A percentile compares a stretch with the other conserved stretches of the same genome.
Conservation (phyloP, 768 basidiomycete species). For the Russula griseocarnosa region DNA sequence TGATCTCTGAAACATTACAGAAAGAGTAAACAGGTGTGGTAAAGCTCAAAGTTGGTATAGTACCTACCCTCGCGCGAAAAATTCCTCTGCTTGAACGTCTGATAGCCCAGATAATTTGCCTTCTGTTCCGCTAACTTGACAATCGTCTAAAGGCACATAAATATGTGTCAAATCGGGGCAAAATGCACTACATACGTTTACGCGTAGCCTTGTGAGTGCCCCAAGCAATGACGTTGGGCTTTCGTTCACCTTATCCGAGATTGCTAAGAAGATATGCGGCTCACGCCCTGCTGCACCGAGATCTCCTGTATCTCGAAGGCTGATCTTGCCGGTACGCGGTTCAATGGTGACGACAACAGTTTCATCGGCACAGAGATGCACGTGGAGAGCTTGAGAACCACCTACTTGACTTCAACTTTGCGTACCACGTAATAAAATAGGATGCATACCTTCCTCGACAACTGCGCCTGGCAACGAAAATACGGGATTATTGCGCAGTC, state of each 20-base stretch:
- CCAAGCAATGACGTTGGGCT: constrained; percentile 57
- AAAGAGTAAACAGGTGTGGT: not conserved
- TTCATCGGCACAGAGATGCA: constrained; percentile 73
- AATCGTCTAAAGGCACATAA: constrained; percentile 57
- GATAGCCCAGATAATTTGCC: constrained; percentile 79
- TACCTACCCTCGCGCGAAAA: constrained; percentile 58
- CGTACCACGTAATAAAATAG: not conserved
- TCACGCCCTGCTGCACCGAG: constrained; percentile 70
- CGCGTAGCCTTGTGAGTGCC: constrained; percentile 55
- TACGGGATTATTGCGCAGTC: constrained; percentile 52
- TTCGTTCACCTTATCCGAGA: constrained; percentile 65
- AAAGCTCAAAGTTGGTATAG: not conserved
- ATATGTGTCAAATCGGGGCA: not conserved
- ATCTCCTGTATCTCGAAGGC: constrained; percentile 76
- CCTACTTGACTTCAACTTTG: constrained; percentile 36
- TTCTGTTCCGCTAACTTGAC: constrained; percentile 79
- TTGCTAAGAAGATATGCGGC: constrained; percentile 53
- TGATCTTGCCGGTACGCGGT: constrained; percentile 71
- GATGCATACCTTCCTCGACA: constrained; percentile 49
- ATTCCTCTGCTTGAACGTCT: constrained; percentile 64
- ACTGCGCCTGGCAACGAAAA: constrained; percentile 64
- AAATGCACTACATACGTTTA: constrained; percentile 48
- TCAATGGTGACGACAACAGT: constrained; percentile 75
- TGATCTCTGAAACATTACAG: constrained; percentile 46
- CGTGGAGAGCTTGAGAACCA: constrained; percentile 53